Conservation (phyloP, 345 rosid genomes). For the Boechera stricta region DNA sequence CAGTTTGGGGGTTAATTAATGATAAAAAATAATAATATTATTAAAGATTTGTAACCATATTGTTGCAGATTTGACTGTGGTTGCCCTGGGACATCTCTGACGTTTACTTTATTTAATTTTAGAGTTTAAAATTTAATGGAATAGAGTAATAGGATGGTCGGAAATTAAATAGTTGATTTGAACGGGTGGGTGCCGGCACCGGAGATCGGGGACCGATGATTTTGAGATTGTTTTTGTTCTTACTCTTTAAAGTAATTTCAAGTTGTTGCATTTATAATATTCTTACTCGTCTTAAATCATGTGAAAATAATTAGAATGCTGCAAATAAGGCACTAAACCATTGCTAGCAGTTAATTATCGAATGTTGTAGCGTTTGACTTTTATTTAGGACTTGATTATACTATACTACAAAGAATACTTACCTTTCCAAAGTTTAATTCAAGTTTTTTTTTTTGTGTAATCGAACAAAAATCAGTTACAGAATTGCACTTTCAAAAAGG, state of each 20-base stretch:
- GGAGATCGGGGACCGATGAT: constrained; percentile 40
- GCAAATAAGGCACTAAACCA: not conserved
- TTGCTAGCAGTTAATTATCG: not conserved
- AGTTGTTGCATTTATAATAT: constrained; percentile 14
- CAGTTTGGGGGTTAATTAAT: constrained; percentile 38
- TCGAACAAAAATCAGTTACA: not conserved
- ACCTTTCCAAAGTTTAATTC: not conserved
- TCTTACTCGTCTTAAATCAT: not conserved
- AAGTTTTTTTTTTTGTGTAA: not conserved
- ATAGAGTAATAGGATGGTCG: constrained; percentile 30
- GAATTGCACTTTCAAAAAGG: not conserved
- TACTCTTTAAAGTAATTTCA: not conserved
- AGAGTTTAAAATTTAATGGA: constrained; percentile 23
- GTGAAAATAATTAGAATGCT: not conserved
- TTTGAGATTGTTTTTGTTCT: constrained; percentile 22
- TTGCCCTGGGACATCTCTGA: constrained; percentile 38
- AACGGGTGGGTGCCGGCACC: constrained; percentile 44
- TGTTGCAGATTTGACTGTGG: constrained; percentile 39
- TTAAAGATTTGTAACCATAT: constrained; percentile 18
- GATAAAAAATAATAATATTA: not conserved
- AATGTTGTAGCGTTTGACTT: constrained; percentile 12
- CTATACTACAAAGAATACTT: not conserved
- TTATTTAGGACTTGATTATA: not conserved
- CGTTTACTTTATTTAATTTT: constrained; percentile 9
- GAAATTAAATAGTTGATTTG: constrained; percentile 34